These are phyloP conservation scores for Tulasnella sp. DNA, from an alignment of 768 basidiomycete genomes.

Conservation along the genomic window DNA sequence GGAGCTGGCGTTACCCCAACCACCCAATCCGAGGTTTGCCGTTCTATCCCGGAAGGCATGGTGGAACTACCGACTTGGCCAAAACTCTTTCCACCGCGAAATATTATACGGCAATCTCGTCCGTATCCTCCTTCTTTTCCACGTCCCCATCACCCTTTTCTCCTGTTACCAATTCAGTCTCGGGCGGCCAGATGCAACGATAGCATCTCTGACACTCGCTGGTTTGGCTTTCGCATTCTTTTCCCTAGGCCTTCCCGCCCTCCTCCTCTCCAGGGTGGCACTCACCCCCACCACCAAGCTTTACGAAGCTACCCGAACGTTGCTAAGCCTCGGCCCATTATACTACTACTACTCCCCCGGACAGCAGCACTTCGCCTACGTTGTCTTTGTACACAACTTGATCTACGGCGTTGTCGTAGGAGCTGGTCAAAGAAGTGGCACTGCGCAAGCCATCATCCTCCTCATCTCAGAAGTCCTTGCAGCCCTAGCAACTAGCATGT, in stretches of 20 bases:
- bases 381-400: constrained; percentile 78
- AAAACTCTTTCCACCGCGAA: constrained; percentile 75
- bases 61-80: constrained; percentile 42
- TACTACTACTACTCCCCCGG: constrained; percentile 94
- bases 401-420: constrained; percentile 82
- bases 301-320: constrained; percentile 90
- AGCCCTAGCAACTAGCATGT: constrained; percentile 84
- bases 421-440: constrained; percentile 84
- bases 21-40: constrained; percentile 16
- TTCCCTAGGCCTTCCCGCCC: constrained; percentile 69
- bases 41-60: constrained; percentile 23
- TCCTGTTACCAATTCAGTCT: constrained; percentile 81
- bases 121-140: constrained; percentile 86
- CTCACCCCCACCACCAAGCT: constrained; percentile 82
- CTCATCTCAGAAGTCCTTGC: constrained; percentile 83
- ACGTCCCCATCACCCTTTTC: constrained; percentile 90
- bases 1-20: constrained; percentile 34
- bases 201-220: constrained; percentile 70
- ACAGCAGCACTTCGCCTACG: constrained; percentile 79
- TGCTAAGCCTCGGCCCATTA: constrained; percentile 84
- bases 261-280: constrained; percentile 72
- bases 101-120: constrained; percentile 87
- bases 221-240: constrained; percentile 75
- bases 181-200: constrained; percentile 49
- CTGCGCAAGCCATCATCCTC: constrained; percentile 86